Evolutionary conservation across 75 land plant species (phyloP), one percentile per base, ranked within the genome.

Genomic region (Chamaecyparis obtusa): DNA sequence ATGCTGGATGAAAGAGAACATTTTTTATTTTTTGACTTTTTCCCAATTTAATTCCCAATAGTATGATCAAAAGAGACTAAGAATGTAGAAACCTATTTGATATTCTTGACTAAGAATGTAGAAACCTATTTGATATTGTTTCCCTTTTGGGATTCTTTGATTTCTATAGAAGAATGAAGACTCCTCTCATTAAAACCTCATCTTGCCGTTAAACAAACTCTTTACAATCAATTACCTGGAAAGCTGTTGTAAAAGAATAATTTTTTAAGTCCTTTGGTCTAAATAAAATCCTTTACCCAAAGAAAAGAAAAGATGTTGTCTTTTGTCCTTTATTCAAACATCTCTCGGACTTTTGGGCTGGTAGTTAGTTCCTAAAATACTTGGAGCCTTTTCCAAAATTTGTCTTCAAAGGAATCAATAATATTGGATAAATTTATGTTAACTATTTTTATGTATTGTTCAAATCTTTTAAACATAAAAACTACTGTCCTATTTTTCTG

Each of bases 321-420:
- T 72, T 72, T 9, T 72, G 1, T 27, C 75, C 32, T 27, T 72
- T 72, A 72, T 44, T 13, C 27, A 33, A 60, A 33, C 27, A 27
- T 4, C 67, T 19, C 27, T 91, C 86, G 88, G 43, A 88, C 92
- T 81, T 85, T 89, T 19, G 95, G 93, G 88, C 95, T 93, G 81
- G 89, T 86, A 15, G 99, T 93, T 57, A 97, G 96, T 67, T 95
- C 99, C 85, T 92, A 90, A 83, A 97, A 97, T 48, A 94, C 94
- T 81, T 82, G 93, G 24, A 96, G 91, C 87, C 99, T 89, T 86
- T 93, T 90, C 85, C 90, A 91, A 32, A 85, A 74, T 43, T 90
- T 88, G 1, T 85, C 84, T 60, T 90, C 84, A 27, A n/a, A n/a
- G n/a, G n/a, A n/a, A n/a, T n/a, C n/a, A n/a, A n/a, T n/a, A n/a